phyloP scores from a whole-genome alignment of 352 stramenopile genomes.

The Phytopythium sindhum region DNA sequence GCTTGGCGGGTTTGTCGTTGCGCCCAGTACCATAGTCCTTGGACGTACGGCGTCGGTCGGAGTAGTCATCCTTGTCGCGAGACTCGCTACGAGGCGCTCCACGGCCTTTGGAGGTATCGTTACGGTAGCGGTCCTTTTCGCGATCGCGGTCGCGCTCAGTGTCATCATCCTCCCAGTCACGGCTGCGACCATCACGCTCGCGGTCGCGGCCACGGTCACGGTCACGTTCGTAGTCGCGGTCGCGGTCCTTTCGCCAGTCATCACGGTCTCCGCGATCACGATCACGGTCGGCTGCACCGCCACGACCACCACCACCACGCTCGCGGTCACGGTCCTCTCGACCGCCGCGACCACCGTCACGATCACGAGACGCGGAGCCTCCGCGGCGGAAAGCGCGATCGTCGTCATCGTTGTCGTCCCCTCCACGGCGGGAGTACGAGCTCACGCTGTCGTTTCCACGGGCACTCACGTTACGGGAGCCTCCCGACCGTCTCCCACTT shows the following conservation, averaged over 20 bases:
- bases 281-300: conserved; percentile 34
- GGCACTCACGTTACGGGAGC: conserved; percentile 14
- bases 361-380: conserved; percentile 6
- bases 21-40: conserved; percentile 42
- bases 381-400: conserved; percentile 25
- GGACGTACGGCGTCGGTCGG: conserved; percentile 25
- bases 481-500: conserved; percentile 19
- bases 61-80: conserved; percentile 27
- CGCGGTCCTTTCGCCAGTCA: conserved; percentile 16
- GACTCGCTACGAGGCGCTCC: conserved; percentile 12
- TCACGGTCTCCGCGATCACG: conserved; percentile 22
- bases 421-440: conserved; percentile 28
- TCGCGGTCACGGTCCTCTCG: conserved; percentile 22
- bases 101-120: conserved; percentile 21
- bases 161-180: conserved; percentile 24
- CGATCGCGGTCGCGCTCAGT: conserved; percentile 29
- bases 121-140: conserved; percentile 5
- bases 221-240: conserved; percentile 29
- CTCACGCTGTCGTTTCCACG: conserved; percentile 9
- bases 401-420: conserved; percentile 46
- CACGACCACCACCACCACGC: conserved; percentile 21
- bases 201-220: conserved; percentile 25
- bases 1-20: conserved; percentile 30
- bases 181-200: conserved; percentile 26
- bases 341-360: conserved; percentile 3